Base-by-base conservation (phyloP, 257 asterid species). In the Salvia splendens region DNA sequence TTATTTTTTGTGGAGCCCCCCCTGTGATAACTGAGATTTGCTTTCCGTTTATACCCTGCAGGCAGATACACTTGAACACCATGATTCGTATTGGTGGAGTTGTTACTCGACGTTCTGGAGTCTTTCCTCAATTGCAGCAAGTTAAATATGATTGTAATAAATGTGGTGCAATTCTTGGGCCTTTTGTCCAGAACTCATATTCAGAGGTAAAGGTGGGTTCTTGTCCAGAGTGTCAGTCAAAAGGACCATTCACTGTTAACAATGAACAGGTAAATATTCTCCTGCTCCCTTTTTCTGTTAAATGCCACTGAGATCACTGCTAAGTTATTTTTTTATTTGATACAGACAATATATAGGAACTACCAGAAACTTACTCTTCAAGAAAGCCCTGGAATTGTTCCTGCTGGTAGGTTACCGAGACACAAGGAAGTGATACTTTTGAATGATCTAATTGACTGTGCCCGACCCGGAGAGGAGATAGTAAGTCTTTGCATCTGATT, bases 321-420 rank as follows among this genome's bases (percentile, higher is more conserved):
- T 64, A 24, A 72, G 52, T 70, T 65, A 17, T 52, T 40, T 63
- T 43, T 64, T 71, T 54, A 49, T 57, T 47, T 72, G 57, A 68
- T 77, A 72, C 80, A 94, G 99, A 94, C 99, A 65, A 79, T 94
- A 72, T 94, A 94, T 75, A 88, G 99, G 77, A 94, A 94, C 80
- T 94, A 88, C 80, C 99, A 94, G 87, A 94, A 88, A 77, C 91
- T 94, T 67, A 86, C 96, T 49, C 95, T 94, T 62, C 99, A 94
- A 80, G 99, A 94, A 78, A 94, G 97, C 83, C 99, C 99, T 9
- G 97, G 96, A 78, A 91, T 88, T 76, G 97, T 94, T 74, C 99
- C 97, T 73, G 96, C 97, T 69, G 99, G 99, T 55, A 91, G 99
- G 60, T 95, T 94, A 69, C 99, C 99, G 40, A 85, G 99, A 87